Base-by-base conservation (phyloP, 1,139 yeast species). In the Zygosaccharomyces pseudobailii region DNA sequence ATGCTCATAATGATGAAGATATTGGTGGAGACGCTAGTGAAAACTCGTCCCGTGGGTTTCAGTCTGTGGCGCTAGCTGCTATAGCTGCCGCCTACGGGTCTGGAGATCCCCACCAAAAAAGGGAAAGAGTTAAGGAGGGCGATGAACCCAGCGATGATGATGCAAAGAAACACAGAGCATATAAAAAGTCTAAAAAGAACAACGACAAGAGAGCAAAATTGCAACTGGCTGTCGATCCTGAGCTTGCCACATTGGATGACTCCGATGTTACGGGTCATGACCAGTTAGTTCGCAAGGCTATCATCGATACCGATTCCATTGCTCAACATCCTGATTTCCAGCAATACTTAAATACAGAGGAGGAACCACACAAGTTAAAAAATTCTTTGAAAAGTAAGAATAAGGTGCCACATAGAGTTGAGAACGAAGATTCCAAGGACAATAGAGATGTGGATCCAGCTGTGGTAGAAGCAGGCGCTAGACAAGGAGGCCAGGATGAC, bases 271-370 rank as follows among this genome's bases (percentile, higher is more conserved):
- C 57, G 13, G 80, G 75, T 40, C 84, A 80, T 55, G 84, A 79
- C 51, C 82, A 76, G 53, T 66, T 82, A 45, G 87, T 82, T 5
- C 79, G 81, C 52, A 86, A 82, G 40, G 87, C 86, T 3, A 79
- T 84, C 37, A 68, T 80, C 52, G 86, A 82, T 56, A 85, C 87
- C 0, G 71, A 82, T 47, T 80, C 80, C 45, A 70, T 82, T 49
- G 83, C 84, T 2, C 72, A 66, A 44, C 70, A 68, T 42, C 77
- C 80, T 40, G 77, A 74, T 51, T 71, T 78, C 51, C 75, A 71
- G 48, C 74, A 71, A 45, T 72, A 71, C 50, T 57, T 73, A 38
- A 59, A 69, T 40, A 67, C 71, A 22, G 70, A 66, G 13, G 62
- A 56, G 27, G 59, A 55, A 23, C 41, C 52, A 9, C 51, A 45